Conservation (phyloP, 768 basidiomycete genomes). For the Chalciporus pseudorubinellus region DNA sequence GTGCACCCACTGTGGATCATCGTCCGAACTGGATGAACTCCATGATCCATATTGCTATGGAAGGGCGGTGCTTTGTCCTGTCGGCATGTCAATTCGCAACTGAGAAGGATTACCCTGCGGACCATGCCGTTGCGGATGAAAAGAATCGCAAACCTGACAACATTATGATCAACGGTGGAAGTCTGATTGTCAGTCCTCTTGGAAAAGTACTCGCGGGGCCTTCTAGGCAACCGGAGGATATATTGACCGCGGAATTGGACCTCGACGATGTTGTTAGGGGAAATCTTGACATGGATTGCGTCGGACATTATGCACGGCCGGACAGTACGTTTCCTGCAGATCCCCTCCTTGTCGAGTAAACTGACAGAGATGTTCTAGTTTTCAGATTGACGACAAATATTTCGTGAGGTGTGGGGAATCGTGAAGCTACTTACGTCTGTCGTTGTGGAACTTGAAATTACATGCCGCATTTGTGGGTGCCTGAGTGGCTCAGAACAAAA, state of each 20-base stretch:
- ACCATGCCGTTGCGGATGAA: slow-evolving; percentile 42
- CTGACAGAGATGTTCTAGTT: slow-evolving; percentile 20
- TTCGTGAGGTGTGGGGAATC: background rate
- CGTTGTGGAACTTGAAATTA: background rate
- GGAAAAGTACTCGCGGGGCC: slow-evolving; percentile 62
- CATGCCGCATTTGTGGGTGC: background rate
- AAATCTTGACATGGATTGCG: slow-evolving; percentile 61
- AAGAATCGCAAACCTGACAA: slow-evolving; percentile 42
- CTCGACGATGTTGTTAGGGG: slow-evolving; percentile 54
- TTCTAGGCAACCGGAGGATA: slow-evolving; percentile 47
- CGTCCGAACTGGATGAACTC: slow-evolving; percentile 54
- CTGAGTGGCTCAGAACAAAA: slow-evolving; percentile 10
- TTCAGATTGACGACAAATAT: slow-evolving; percentile 24
- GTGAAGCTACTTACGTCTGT: background rate
- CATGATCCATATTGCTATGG: slow-evolving; percentile 63
- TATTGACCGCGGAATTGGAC: slow-evolving; percentile 57
- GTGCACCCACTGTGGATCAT: slow-evolving; percentile 64
- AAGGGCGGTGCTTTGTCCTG: slow-evolving; percentile 69
- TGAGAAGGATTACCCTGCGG: slow-evolving; percentile 51
- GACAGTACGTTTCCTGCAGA: slow-evolving; percentile 42
- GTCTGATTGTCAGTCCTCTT: slow-evolving; percentile 56
- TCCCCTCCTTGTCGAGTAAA: background rate
- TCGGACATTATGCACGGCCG: slow-evolving; percentile 59
- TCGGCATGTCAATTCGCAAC: slow-evolving; percentile 59
- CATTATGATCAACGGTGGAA: slow-evolving; percentile 60